Percentiles rank a stretch among this genome's conserved stretches.
phyloP scores from a whole-genome alignment of 352 stramenopile species.

The Phytophthora colocasiae region DNA sequence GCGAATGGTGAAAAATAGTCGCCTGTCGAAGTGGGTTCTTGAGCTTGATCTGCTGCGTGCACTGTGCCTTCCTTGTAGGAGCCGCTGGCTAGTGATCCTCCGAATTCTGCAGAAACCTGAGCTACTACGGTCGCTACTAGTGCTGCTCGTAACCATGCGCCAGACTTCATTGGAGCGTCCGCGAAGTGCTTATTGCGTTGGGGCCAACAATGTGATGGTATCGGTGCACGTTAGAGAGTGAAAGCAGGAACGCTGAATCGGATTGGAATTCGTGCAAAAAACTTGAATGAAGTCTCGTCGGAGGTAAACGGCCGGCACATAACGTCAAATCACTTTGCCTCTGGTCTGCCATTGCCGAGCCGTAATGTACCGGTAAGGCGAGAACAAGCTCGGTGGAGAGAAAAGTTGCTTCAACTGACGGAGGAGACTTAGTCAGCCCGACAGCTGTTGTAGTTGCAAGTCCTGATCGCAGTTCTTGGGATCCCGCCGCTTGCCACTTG shows the following conservation, averaged over 20 bases:
- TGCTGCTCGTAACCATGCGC: not conserved
- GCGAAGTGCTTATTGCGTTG: not conserved
- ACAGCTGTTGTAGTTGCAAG: constrained; percentile 19
- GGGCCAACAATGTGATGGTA: not conserved
- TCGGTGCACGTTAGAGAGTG: constrained; percentile 11
- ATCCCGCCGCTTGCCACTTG: constrained; percentile 8
- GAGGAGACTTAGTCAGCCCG: too few species aligned
- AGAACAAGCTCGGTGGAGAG: constrained; percentile 16
- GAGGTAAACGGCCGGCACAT: not conserved
- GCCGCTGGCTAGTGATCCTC: constrained; percentile 9
- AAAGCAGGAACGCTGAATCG: constrained; percentile 17
- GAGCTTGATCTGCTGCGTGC: constrained; percentile 20
- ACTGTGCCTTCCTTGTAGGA: constrained; percentile 28
- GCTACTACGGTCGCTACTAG: not conserved
- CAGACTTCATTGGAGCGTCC: constrained; percentile 9
- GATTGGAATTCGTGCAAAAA: constrained; percentile 26
- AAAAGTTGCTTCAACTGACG: constrained; percentile 14
- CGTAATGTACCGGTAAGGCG: not conserved
- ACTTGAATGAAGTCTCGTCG: constrained; percentile 7
- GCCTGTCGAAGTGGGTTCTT: constrained; percentile 56
- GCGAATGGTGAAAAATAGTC: constrained; percentile 50
- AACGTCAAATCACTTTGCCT: constrained; percentile 13
- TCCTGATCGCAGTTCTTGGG: constrained; percentile 24
- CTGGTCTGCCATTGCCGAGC: constrained; percentile 2
- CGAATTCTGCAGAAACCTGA: constrained; percentile 14